These are phyloP conservation scores for Nemania bipapillata DNA, from an alignment of 2,329 filamentous ascomycete genomes.

Conservation along the genomic window DNA sequence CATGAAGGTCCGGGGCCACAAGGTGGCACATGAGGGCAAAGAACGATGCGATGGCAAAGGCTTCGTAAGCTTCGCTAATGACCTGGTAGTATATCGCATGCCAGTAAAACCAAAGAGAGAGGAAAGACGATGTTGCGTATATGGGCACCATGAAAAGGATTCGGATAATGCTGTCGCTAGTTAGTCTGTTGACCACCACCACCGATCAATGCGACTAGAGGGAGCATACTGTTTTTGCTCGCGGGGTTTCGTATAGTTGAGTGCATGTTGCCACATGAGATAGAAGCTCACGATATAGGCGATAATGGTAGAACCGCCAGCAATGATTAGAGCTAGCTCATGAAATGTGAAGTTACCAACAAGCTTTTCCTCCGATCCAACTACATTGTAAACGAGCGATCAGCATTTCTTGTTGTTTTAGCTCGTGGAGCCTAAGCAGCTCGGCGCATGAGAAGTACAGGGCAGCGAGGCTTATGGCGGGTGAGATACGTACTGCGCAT, in stretches of 20 bases:
- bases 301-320: constrained; percentile 60
- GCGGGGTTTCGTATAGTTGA: constrained; percentile 68
- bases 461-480: constrained; percentile 37
- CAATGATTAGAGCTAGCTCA: constrained; percentile 63
- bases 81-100: constrained; percentile 84
- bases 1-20: constrained; percentile 78
- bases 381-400: constrained; percentile 49
- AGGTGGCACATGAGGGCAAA: constrained; percentile 86
- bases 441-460: constrained; percentile 41
- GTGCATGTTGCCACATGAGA: constrained; percentile 68
- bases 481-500: constrained; percentile 49
- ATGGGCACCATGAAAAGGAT: constrained; percentile 90
- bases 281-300: constrained; percentile 65
- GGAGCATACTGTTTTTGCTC: constrained; percentile 64
- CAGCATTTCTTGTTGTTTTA: constrained; percentile 48
- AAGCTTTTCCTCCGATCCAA: constrained; percentile 61
- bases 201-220: constrained; percentile 10
- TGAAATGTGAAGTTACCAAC: constrained; percentile 65
- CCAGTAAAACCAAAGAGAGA: constrained; percentile 78
- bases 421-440: background rate
- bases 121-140: constrained; percentile 78
- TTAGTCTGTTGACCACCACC: constrained; percentile 49
- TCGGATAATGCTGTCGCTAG: constrained; percentile 72
- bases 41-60: constrained; percentile 87
- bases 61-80: constrained; percentile 86